Percentiles rank a stretch among this genome's conserved stretches.
These are phyloP conservation scores for Boechera divaricarpa DNA, from an alignment of 345 rosid genomes.

Conservation along the genomic window DNA sequence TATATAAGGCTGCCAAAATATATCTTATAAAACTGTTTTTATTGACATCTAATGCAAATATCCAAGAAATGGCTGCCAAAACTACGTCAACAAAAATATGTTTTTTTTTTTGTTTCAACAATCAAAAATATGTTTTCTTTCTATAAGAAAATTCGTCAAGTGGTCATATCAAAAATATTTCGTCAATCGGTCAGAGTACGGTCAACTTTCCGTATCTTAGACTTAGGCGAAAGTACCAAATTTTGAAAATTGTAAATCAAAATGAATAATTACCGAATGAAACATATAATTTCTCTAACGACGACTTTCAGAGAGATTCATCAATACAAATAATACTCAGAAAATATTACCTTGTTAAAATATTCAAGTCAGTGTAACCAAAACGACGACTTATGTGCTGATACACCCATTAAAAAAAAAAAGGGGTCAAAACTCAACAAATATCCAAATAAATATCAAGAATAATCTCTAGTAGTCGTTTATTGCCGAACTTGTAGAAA, in stretches of 20 bases:
- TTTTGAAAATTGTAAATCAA: not conserved
- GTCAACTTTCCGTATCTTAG: constrained; percentile 30
- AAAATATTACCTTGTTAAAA: not conserved
- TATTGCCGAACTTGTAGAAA: constrained; percentile 31
- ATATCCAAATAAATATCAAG: not conserved
- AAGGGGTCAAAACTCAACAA: constrained; percentile 28
- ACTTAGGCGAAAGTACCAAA: not conserved
- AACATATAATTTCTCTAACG: not conserved
- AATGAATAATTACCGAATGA: not conserved
- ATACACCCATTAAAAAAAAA: not conserved
- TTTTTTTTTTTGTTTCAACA: too few species aligned
- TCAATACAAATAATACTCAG: not conserved
- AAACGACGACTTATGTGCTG: constrained; percentile 20
- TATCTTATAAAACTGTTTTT: not conserved
- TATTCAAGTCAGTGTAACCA: constrained; percentile 23
- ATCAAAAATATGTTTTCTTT: not conserved
- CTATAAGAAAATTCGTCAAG: not conserved
- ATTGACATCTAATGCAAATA: constrained; percentile 3
- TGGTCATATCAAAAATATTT: constrained; percentile 8
- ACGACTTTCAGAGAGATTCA: not conserved
- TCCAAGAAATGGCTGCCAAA: constrained; percentile 21
- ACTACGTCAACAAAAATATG: not conserved
- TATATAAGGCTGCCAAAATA: not conserved
- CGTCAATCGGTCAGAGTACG: constrained; percentile 31
- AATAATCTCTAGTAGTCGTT: constrained; percentile 22